Base-by-base conservation (phyloP, 371 early-diverging fungal species). In the Blyttiomyces sp. region DNA sequence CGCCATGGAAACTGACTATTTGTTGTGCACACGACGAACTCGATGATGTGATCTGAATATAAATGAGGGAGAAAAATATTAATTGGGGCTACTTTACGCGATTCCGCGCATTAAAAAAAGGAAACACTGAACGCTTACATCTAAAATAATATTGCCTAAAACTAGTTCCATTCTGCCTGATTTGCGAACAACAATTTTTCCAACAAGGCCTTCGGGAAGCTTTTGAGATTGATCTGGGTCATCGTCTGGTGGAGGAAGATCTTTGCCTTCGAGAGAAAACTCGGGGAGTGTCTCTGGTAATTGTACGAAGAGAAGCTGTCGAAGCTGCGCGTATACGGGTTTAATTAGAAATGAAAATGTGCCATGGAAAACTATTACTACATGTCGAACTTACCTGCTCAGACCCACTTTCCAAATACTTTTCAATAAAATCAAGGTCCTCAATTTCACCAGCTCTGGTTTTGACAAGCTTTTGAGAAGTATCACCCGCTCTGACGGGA, bases 161-260 rank as follows among this genome's bases (percentile, higher is more conserved):
- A 50, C 51, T 7, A 63, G 30, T 42, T 48, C 51, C 49, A 63
- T 63, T 34, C 27, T 56, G n/a, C 63, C 63, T 9, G 63, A 63
- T 33, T 35, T 35, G 33, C 44, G 49, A 1, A 63, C 51, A 1
- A 57, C 49, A 30, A 63, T 27, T 42, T 63, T 63, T 1, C 63
- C 63, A 24, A 63, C 48, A 34, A 58, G 23, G 2, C 58, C 58
- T 34, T 58, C 58, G 13, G 39, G 39, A 11, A 11, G 13, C 39
- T 39, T 39, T 11, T 39, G 9, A 9, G 48, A 11, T 23, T 27
- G 16, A 21, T 58, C 58, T 2, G 32, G 17, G 31, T 58, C 58
- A 28, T 49, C 58, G 2, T 31, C 17, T 27, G 32, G 9, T 6
- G 32, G 17, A 21, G 19, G 26, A 11, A 7, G 16, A 19, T 28